phyloP scores from a whole-genome alignment of 768 basidiomycete species.

The Neoboletus subvelutipes region DNA sequence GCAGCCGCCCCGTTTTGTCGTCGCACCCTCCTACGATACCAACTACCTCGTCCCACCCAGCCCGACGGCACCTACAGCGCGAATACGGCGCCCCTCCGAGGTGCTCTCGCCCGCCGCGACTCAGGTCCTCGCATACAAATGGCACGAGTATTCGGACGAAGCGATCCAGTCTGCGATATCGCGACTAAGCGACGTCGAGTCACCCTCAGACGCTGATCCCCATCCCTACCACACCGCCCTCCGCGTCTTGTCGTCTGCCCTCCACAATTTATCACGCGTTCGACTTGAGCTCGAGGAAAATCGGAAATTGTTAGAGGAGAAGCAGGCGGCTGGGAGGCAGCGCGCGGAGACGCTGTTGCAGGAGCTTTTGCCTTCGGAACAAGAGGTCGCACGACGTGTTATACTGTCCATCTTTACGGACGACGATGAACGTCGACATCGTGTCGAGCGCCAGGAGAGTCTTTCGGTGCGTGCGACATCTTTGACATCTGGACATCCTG shows the following conservation, averaged over 20 bases:
- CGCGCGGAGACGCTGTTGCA: constrained; percentile 56
- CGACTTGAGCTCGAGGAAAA: constrained; percentile 65
- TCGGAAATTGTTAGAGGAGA: constrained; percentile 53
- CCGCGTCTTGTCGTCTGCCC: constrained; percentile 66
- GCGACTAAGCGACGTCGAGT: constrained; percentile 42
- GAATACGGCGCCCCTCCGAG: constrained; percentile 12
- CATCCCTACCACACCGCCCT: constrained; percentile 69
- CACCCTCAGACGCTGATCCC: constrained; percentile 43
- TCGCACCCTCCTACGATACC: constrained; percentile 39
- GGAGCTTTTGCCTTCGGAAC: constrained; percentile 59
- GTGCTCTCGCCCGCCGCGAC: constrained; percentile 30
- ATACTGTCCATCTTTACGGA: constrained; percentile 62
- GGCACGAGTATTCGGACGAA: constrained; percentile 79
- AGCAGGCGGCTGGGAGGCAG: constrained; percentile 50
- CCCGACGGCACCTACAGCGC: constrained; percentile 25
- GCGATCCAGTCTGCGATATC: constrained; percentile 67
- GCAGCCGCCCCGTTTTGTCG: constrained; percentile 37
- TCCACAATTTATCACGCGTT: constrained; percentile 55
- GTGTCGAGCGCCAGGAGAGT: constrained; percentile 58
- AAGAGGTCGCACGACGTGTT: constrained; percentile 65
- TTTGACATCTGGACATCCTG: background rate
- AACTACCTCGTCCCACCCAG: constrained; percentile 36
- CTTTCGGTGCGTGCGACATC: constrained; percentile 45
- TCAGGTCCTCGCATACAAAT: constrained; percentile 63
- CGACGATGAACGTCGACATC: constrained; percentile 43